These are phyloP conservation scores for Trypanosoma vivax DNA, from an alignment of 208 protist genomes.

Conservation along the genomic window DNA sequence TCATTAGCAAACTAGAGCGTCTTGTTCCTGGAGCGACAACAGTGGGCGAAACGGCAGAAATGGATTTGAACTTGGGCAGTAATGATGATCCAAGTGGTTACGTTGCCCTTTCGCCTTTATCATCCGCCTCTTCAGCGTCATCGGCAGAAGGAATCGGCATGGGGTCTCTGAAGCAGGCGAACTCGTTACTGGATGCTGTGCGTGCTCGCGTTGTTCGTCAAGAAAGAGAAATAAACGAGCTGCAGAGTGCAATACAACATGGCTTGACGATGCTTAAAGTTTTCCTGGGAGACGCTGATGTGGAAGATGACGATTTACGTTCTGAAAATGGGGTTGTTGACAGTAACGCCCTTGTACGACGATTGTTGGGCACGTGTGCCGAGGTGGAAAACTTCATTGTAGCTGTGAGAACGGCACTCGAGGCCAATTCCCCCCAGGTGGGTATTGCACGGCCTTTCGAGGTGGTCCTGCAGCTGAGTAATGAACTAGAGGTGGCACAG, in stretches of 20 bases:
- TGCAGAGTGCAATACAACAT: slow-evolving; percentile 32
- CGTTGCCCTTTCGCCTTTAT: too few relatives aligned
- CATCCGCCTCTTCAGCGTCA: too few relatives aligned
- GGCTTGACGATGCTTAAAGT: slow-evolving; percentile 38
- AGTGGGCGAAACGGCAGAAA: background rate
- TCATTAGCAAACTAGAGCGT: slow-evolving; percentile 3
- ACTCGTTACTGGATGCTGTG: slow-evolving; percentile 11
- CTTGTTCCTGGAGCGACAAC: slow-evolving; percentile 1
- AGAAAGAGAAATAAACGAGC: slow-evolving; percentile 20
- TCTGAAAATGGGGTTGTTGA: slow-evolving; percentile 7
- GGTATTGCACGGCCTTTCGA: too few relatives aligned
- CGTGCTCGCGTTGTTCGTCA: slow-evolving; percentile 2
- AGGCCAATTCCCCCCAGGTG: slow-evolving; percentile 3
- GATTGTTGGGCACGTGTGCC: slow-evolving; percentile 26
- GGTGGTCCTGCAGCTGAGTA: too few relatives aligned
- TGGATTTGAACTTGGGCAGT: background rate
- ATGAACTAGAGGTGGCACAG: too few relatives aligned
- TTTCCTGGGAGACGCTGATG: slow-evolving; percentile 14
- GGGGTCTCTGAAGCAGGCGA: slow-evolving; percentile 17
- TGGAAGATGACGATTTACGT: slow-evolving; percentile 22
- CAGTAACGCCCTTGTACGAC: too few relatives aligned
- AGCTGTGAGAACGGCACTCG: slow-evolving; percentile 17
- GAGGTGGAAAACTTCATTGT: slow-evolving; percentile 32
- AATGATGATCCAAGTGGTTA: background rate
- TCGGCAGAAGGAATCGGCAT: too few relatives aligned